Base-by-base conservation (phyloP, 441 rosid genomes). In the Kokia cookei region DNA sequence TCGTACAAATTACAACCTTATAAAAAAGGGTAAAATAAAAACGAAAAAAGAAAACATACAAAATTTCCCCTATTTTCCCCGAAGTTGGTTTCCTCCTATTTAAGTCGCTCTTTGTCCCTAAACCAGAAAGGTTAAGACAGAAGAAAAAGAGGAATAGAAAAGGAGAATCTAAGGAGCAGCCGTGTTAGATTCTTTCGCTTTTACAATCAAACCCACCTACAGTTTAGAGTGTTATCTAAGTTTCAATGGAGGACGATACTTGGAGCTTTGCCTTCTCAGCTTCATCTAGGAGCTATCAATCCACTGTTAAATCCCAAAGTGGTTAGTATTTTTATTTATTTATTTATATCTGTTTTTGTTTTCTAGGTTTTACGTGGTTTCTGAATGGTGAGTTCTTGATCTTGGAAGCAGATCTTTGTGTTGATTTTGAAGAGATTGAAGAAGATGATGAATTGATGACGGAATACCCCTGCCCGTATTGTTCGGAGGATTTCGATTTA, bases 401-500 rank as follows among this genome's bases (percentile, higher is more conserved):
- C 65, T 24, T 42, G 51, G 75, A 35, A 75, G 63, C 88, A 84
- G 94, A 87, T 78, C 24, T 77, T 73, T 82, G 82, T 65, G 47
- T 82, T 53, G 94, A 87, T 78, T 84, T 81, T 42, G 90, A 76
- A 55, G 94, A 90, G 57, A 77, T 78, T 47, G 89, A 81, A 58
- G 92, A 76, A 55, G 88, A 85, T 3, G 94, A 86, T 10, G 88
- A 86, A 45, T 43, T 86, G 62, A 79, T 69, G 61, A 79, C 77
- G 74, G 89, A 90, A 19, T 90, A 85, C 51, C 79, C 80, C 1
- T 88, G 90, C 71, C 92, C 90, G 27, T 86, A 84, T 77, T 90
- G 94, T 79, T 74, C 86, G 0, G 91, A 86, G 76, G 89, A 85
- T 70, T 86, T 80, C 69, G 94, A 90, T 74, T 79, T 88, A 27